Conservation (phyloP, 2,329 filamentous ascomycete genomes). For the Colletotrichum brevisporum region DNA sequence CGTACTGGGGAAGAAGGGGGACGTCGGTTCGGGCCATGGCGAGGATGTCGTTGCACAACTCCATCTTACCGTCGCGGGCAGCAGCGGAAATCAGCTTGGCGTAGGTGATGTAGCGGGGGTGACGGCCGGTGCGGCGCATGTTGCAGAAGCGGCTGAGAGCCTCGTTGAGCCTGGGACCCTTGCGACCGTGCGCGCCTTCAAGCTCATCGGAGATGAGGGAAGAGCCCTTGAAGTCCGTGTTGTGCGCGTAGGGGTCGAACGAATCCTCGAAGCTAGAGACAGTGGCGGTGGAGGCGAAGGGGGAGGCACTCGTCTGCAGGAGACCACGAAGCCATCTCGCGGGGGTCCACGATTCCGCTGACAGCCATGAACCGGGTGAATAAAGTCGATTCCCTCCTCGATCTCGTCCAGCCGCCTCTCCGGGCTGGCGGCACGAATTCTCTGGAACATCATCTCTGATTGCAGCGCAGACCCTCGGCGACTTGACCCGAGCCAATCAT, state of each 20-base stretch:
- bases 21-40: slow-evolving; percentile 92
- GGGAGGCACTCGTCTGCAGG: slow-evolving; percentile 64
- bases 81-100: slow-evolving; percentile 94
- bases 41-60: slow-evolving; percentile 87
- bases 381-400: slow-evolving; percentile 85
- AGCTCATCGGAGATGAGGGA: slow-evolving; percentile 91
- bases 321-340: slow-evolving; percentile 66
- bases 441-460: slow-evolving; percentile 88
- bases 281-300: slow-evolving; percentile 68
- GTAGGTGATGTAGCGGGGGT: slow-evolving; percentile 96
- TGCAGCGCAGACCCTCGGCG: slow-evolving; percentile 82
- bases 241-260: slow-evolving; percentile 91
- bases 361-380: slow-evolving; percentile 71
- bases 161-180: slow-evolving; percentile 81
- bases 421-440: slow-evolving; percentile 75
- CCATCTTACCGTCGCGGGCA: slow-evolving; percentile 86
- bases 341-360: slow-evolving; percentile 68
- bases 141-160: slow-evolving; percentile 89
- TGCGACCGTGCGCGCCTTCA: slow-evolving; percentile 82
- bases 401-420: slow-evolving; percentile 84
- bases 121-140: slow-evolving; percentile 91
- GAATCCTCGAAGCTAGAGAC: slow-evolving; percentile 81
- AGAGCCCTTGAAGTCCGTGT: slow-evolving; percentile 94
- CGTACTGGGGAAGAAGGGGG: slow-evolving; percentile 86
- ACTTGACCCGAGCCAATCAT: slow-evolving; percentile 88